Conservation (phyloP, 1,139 yeast genomes). For the Zygosaccharomyces sapae region DNA sequence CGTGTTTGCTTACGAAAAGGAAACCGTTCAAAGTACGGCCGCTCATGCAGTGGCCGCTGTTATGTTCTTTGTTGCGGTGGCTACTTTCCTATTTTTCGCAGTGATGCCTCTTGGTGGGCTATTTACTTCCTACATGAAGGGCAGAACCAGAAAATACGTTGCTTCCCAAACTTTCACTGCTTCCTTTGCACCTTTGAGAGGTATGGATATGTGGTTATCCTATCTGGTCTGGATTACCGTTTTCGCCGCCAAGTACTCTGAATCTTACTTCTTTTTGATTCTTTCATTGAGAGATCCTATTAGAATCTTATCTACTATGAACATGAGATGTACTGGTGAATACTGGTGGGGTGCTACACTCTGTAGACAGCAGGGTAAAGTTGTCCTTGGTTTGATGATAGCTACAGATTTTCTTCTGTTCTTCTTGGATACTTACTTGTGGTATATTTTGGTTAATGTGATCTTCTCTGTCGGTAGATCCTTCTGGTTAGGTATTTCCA, state of each 20-base stretch:
- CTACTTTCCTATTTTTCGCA: conserved; percentile 79
- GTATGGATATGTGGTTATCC: conserved; percentile 95
- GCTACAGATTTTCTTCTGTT: conserved; percentile 88
- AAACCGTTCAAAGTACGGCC: conserved; percentile 61
- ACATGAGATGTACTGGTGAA: conserved; percentile 84
- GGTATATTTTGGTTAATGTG: conserved; percentile 96
- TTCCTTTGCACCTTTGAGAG: conserved; percentile 71
- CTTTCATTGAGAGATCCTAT: conserved; percentile 92
- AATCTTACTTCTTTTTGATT: conserved; percentile 90
- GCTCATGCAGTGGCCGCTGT: conserved; percentile 83
- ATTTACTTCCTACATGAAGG: conserved; percentile 88
- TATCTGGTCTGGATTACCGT: conserved; percentile 86
- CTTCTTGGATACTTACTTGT: conserved; percentile 97
- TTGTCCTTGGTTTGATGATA: conserved; percentile 87
- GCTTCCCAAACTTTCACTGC: conserved; percentile 97
- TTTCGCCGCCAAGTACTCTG: conserved; percentile 80
- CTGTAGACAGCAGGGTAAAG: conserved; percentile 81
- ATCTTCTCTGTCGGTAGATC: conserved; percentile 95
- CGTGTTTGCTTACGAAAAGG: conserved; percentile 77
- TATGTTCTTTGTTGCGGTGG: conserved; percentile 83
- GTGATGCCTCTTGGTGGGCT: conserved; percentile 97
- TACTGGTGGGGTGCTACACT: conserved; percentile 72
- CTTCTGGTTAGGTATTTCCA: conserved; percentile 95
- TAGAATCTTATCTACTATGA: conserved; percentile 61
- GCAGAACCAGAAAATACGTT: conserved; percentile 81